Conservation (phyloP, 495 filamentous ascomycete species). For the Penicillium paxilli region DNA sequence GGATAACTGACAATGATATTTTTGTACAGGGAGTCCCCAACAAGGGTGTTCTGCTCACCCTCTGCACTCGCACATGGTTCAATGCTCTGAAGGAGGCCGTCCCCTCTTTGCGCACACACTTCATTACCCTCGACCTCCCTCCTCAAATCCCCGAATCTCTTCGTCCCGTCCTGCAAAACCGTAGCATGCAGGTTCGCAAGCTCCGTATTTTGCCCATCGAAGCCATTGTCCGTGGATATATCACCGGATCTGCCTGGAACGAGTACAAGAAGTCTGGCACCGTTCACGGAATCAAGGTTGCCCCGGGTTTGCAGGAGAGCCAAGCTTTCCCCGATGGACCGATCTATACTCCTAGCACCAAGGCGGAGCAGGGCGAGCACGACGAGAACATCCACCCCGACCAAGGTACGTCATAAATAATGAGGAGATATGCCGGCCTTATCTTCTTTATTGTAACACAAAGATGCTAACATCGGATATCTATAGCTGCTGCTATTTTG, state of each 20-base stretch:
- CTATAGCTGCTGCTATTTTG: conserved; percentile 61
- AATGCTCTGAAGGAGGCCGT: conserved; percentile 62
- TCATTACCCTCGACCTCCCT: conserved; percentile 70
- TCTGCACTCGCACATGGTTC: conserved; percentile 87
- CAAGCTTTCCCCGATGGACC: conserved; percentile 67
- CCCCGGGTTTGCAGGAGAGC: conserved; percentile 69
- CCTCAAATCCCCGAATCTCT: conserved; percentile 49
- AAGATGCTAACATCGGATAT: background rate
- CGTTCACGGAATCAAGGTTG: conserved; percentile 73
- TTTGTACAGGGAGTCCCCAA: conserved; percentile 68
- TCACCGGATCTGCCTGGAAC: conserved; percentile 89
- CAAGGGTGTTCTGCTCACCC: conserved; percentile 84
- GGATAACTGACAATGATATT: background rate
- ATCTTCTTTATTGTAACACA: background rate
- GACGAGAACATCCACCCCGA: conserved; percentile 90
- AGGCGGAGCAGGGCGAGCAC: conserved; percentile 79
- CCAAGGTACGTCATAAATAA: conserved; percentile 42
- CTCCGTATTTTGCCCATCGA: conserved; percentile 85
- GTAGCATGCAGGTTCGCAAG: conserved; percentile 81
- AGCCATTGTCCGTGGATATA: conserved; percentile 88
- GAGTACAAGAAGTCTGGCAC: conserved; percentile 76
- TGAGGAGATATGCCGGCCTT: background rate
- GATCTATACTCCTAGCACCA: conserved; percentile 88
- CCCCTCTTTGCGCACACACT: conserved; percentile 72
- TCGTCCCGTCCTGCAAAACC: conserved; percentile 56